Evolutionary conservation across 129 eudicot species (phyloP).

Genomic region (Solidago caesia): DNA sequence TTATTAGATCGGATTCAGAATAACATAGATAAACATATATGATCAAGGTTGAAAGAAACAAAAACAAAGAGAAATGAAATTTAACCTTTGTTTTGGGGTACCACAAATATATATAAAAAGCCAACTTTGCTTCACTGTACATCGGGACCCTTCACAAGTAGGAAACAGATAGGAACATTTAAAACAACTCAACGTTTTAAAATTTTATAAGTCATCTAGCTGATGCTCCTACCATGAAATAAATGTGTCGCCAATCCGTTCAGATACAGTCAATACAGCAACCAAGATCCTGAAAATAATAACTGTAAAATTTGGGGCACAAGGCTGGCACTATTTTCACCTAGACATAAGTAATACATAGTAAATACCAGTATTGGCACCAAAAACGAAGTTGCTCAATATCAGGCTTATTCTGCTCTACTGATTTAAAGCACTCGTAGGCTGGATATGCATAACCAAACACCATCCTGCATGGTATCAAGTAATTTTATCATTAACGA

Average conservation of each 20-base stretch:
- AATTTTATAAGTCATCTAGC: not conserved
- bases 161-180: constrained; percentile 14
- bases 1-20: constrained; percentile 7
- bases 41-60: not conserved
- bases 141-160: constrained; percentile 76
- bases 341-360: not conserved
- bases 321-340: not conserved
- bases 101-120: constrained; percentile 84
- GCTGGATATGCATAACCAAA: constrained; percentile 97
- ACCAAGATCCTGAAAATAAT: constrained; percentile 76
- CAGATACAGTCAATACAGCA: constrained; percentile 74
- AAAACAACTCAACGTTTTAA: constrained; percentile 5
- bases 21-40: not conserved
- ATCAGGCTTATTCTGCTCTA: constrained; percentile 82
- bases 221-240: constrained; percentile 68
- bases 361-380: constrained; percentile 89
- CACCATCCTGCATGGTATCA: constrained; percentile 59
- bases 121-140: constrained; percentile 97
- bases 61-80: constrained; percentile 1
- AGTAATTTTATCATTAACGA: not conserved
- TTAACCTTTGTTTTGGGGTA: constrained; percentile 84
- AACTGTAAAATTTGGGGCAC: constrained; percentile 14
- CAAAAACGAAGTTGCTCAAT: constrained; percentile 88
- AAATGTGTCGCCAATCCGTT: constrained; percentile 78
- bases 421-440: constrained; percentile 81